phyloP scores from a whole-genome alignment of 1,284 basidiomycete species.

The Ustilago trichophora region DNA sequence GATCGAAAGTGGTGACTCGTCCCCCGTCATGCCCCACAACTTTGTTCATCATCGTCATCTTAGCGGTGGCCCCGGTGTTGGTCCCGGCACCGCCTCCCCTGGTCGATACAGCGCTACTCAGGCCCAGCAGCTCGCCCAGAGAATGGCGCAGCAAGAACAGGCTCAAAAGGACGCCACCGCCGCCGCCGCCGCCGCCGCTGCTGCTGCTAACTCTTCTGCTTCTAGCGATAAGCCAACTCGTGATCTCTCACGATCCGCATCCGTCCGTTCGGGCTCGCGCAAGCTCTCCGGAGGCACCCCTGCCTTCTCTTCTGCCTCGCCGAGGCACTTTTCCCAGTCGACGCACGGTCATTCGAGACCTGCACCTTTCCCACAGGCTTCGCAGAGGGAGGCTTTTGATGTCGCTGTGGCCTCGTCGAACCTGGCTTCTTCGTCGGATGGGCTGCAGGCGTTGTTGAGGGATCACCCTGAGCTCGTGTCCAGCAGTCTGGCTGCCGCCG shows the following conservation, averaged over 20 bases:
- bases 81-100: slow-evolving; percentile 44
- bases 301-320: slow-evolving; percentile 40
- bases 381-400: slow-evolving; percentile 53
- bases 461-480: slow-evolving; percentile 65
- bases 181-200: too few species aligned
- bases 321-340: slow-evolving; percentile 41
- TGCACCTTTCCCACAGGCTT: slow-evolving; percentile 49
- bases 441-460: slow-evolving; percentile 61
- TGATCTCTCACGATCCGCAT: slow-evolving; percentile 27
- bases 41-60: slow-evolving; percentile 76
- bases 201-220: not conserved
- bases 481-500: slow-evolving; percentile 56
- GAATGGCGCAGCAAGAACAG: slow-evolving; percentile 35
- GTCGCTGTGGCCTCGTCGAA: slow-evolving; percentile 56
- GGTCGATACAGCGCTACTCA: slow-evolving; percentile 39
- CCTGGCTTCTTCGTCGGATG: slow-evolving; percentile 55
- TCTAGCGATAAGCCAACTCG: too few species aligned
- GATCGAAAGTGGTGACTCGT: slow-evolving; percentile 29
- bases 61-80: slow-evolving; percentile 62
- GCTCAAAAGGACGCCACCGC: slow-evolving; percentile 17
- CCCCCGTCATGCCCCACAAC: slow-evolving; percentile 31
- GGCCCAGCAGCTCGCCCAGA: slow-evolving; percentile 34
- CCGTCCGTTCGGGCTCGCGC: slow-evolving; percentile 19
- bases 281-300: slow-evolving; percentile 27
- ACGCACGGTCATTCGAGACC: slow-evolving; percentile 42